Evolutionary conservation across 2,329 filamentous ascomycete genomes (phyloP).

Genomic region (Didymella segeticola): DNA sequence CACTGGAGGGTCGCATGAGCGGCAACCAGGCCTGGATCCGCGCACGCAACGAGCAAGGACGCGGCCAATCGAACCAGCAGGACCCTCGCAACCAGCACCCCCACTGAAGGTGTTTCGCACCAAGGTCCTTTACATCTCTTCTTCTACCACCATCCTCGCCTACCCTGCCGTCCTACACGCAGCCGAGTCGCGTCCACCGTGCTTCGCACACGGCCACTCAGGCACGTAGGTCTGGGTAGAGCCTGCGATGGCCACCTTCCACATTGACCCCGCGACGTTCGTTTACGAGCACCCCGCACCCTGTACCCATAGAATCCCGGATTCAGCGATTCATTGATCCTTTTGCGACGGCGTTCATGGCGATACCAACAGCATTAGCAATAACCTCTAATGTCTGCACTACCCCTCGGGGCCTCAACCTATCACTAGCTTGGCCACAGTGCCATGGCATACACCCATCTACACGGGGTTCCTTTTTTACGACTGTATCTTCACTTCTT

Average conservation of each 20-base stretch:
- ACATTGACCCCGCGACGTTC: slow-evolving; percentile 27
- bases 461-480: slow-evolving; percentile 17
- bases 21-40: slow-evolving; percentile 49
- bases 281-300: slow-evolving; percentile 28
- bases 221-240: slow-evolving; percentile 25
- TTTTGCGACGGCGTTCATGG: slow-evolving; percentile 45
- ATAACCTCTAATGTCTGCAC: slow-evolving; percentile 46
- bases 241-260: slow-evolving; percentile 20
- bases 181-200: slow-evolving; percentile 21
- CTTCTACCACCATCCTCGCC: slow-evolving; percentile 13
- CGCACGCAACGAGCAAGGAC: slow-evolving; percentile 45
- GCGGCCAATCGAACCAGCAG: slow-evolving; percentile 45
- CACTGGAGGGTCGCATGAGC: slow-evolving; percentile 53
- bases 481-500: slow-evolving; percentile 31
- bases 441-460: slow-evolving; percentile 18
- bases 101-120: slow-evolving; percentile 33
- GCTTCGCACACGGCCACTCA: slow-evolving; percentile 20
- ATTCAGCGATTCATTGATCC: slow-evolving; percentile 31
- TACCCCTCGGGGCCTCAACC: slow-evolving; percentile 33
- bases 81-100: slow-evolving; percentile 48
- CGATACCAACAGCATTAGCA: slow-evolving; percentile 33
- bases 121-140: slow-evolving; percentile 2
- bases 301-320: slow-evolving; percentile 43
- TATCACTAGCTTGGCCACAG: slow-evolving; percentile 33
- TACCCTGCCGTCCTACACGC: slow-evolving; percentile 17